Evolutionary conservation across 1,139 yeast genomes (phyloP), one percentile per base, ranked within the genome.

Genomic region (Tardiomyces depauwii): DNA sequence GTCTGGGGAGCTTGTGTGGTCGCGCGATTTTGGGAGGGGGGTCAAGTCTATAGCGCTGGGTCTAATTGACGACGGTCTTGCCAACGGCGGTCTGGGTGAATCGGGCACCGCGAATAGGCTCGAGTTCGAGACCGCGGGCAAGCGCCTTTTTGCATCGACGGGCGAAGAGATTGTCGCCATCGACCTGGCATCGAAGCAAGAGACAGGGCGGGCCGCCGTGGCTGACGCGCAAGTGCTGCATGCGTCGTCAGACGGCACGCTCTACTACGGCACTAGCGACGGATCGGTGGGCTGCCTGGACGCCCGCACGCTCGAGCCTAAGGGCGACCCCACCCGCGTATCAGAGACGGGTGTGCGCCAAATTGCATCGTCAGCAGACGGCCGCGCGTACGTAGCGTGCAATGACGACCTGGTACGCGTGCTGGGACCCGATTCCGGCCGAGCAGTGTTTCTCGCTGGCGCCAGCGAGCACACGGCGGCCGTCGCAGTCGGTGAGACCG

Each of bases 91-190:
- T n/a, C 39, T 18, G 16, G 21, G 42, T 32, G 41, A 44, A 12
- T 39, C 43, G 18, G 30, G 18, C 5, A 30, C 42, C 21, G 43
- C 25, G 23, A 18, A 25, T 39, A 41, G 30, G 46, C 40, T 61
- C 13, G 75, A 71, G 49, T 67, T 60, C 51, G 77, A 67, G 6
- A 70, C 74, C 1, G 56, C 55, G 10, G 74, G 71, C 41, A 64
- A 62, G 47, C 36, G 16, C 11, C 16, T 30, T 30, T 30, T 30
- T 30, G 36, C 36, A 30, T 13, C 16, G 3, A 30, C 36, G 4
- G 36, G 36, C 11, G 36, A 30, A 5, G 16, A 14, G 16, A 10
- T 30, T 10, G 36, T 14, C 10, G 36, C n/a, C 5, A 30, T 30
- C 36, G 36, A 30, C 36, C 36, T 30, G 36, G 16, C 5, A 4